Conservation (phyloP, 345 rosid genomes). For the Ricinus communis region DNA sequence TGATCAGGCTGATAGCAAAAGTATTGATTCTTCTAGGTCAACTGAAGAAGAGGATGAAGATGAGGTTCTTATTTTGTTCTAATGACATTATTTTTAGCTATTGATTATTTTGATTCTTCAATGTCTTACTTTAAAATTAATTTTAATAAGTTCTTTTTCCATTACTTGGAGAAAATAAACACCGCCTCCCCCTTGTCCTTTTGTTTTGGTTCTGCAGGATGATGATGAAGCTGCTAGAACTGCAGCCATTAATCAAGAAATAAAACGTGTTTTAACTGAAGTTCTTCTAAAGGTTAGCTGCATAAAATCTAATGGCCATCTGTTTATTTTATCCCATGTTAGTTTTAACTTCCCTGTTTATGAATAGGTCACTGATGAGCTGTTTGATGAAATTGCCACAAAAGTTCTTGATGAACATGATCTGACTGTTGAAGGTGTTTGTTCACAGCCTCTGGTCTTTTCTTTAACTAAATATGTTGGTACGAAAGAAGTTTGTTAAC, state of each 20-base stretch:
- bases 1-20: slow-evolving; percentile 63
- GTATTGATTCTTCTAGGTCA: slow-evolving; percentile 67
- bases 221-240: slow-evolving; percentile 68
- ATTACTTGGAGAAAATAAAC: slow-evolving; percentile 5
- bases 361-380: slow-evolving; percentile 88
- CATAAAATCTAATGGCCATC: slow-evolving; percentile 24
- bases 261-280: slow-evolving; percentile 88
- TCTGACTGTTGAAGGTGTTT: slow-evolving; percentile 52
- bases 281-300: slow-evolving; percentile 81
- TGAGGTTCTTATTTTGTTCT: slow-evolving; percentile 52
- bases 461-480: slow-evolving; percentile 3
- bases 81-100: slow-evolving; percentile 11
- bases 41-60: slow-evolving; percentile 86
- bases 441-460: slow-evolving; percentile 9
- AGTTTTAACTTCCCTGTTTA: slow-evolving; percentile 25
- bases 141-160: not conserved
- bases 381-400: slow-evolving; percentile 93
- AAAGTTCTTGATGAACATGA: slow-evolving; percentile 84
- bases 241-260: slow-evolving; percentile 82
- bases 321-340: slow-evolving; percentile 7
- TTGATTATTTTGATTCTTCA: not conserved
- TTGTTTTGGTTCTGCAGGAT: slow-evolving; percentile 52
- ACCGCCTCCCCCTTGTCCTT: not conserved
- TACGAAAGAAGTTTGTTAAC: slow-evolving; percentile 10
- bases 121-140: not conserved